These are phyloP conservation scores for Hypoxylon trugodes DNA, from an alignment of 495 filamentous ascomycete genomes.

Conservation along the genomic window DNA sequence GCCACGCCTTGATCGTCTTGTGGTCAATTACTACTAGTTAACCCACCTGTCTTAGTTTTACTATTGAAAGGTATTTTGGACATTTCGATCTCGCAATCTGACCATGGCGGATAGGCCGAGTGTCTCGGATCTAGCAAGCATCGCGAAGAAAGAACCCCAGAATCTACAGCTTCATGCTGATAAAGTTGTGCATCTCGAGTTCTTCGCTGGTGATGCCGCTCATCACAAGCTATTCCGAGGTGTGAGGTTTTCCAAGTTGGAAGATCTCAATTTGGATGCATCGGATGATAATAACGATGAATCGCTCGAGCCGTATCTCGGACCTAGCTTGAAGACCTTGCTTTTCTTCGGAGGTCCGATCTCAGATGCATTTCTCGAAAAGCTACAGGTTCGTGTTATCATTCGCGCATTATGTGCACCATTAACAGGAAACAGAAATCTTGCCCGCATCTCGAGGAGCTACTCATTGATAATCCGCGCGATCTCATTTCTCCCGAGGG, in stretches of 20 bases:
- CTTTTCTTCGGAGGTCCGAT: constrained; percentile 1
- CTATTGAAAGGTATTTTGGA: too few species aligned
- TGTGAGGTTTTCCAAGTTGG: constrained; percentile 2
- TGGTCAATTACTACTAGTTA: too few species aligned
- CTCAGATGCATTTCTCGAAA: constrained; percentile 2
- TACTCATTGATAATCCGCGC: constrained; percentile 12
- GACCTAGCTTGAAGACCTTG: constrained; percentile 2
- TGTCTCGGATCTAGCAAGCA: background rate
- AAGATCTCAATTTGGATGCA: background rate
- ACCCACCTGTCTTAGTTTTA: too few species aligned
- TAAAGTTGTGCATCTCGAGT: background rate
- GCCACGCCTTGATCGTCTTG: too few species aligned
- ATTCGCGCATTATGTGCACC: background rate
- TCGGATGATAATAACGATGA: background rate
- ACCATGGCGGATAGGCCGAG: background rate
- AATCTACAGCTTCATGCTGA: background rate
- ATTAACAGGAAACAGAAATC: background rate
- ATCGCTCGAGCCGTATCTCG: constrained; percentile 6
- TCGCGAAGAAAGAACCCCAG: background rate
- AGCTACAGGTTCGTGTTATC: constrained; percentile 4
- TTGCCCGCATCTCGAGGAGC: constrained; percentile 15
- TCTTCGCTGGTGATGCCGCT: background rate
- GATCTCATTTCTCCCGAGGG: background rate
- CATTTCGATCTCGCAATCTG: too few species aligned
- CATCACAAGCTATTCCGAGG: constrained; percentile 14